Evolutionary conservation across 192 early-diverging fungal species (phyloP), one percentile per base, ranked within the genome.

Genomic region (Mortierella antarctica): DNA sequence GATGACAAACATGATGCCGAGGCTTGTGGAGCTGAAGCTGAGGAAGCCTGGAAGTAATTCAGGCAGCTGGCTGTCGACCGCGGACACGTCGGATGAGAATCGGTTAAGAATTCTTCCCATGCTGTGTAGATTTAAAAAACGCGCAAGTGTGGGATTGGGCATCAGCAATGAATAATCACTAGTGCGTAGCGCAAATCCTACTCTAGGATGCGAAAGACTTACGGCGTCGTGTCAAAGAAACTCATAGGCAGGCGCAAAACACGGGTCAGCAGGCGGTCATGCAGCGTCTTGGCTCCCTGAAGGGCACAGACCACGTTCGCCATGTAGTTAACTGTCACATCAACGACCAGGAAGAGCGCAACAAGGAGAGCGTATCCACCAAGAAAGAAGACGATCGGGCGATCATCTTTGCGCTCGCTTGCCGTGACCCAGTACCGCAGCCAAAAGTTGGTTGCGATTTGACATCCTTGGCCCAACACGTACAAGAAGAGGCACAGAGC

Each of bases 211-310:
- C 13, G n/a, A 60, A 15, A 10, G 31, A 94, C 95, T 45, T 93
- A 83, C 15, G 96, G 96, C 42, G 92, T 95, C n/a, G 90, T 90
- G 72, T 96, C 95, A 74, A 94, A 98, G 85, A 96, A 96, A 18
- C 91, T 87, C 49, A 96, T 86, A 61, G 90, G 90, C 4, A 93
- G 88, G 23, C 84, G 88, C 47, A 93, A 67, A n/a, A 94, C 86
- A n/a, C 86, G 59, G 4, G 76, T 73, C 20, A 93, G 59, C 48
- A 93, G 67, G 11, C 64, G 69, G 18, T 64, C 48, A 64, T 93
- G 89, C 31, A 95, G 65, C 1, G 61, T 78, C 10, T 73, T 82
- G 12, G 90, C 89, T 6, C 91, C 91, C 8, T 64, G 47, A 17
- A 94, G 46, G 9, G 86, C 87, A 48, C 85, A 83, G 21, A 61